phyloP scores from a whole-genome alignment of 495 filamentous ascomycete genomes.

The Durotheca rogersii region DNA sequence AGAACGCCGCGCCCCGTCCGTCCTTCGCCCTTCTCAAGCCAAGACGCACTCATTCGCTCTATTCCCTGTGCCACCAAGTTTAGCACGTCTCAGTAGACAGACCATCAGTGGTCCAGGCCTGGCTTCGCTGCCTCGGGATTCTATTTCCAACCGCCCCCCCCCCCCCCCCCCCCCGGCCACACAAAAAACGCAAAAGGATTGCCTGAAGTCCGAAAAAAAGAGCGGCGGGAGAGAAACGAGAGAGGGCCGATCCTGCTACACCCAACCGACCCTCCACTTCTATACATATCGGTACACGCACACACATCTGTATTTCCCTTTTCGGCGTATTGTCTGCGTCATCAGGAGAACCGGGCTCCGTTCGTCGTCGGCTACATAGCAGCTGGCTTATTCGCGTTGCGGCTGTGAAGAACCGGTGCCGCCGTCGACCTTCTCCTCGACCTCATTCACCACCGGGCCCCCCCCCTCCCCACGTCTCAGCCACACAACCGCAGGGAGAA shows the following conservation, averaged over 20 bases:
- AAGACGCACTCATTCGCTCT: slow-evolving; percentile 13
- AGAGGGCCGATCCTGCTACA: slow-evolving; percentile 14
- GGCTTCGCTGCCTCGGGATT: slow-evolving; percentile 3
- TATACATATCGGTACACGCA: too few relatives aligned
- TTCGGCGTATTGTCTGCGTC: slow-evolving; percentile 14
- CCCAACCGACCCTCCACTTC: slow-evolving; percentile 8
- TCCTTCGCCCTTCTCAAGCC: not conserved
- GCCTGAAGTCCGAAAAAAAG: slow-evolving; percentile 17
- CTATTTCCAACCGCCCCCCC: not conserved
- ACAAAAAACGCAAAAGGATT: slow-evolving; percentile 22
- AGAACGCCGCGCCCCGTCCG: not conserved
- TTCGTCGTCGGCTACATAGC: not conserved
- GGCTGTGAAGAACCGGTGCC: slow-evolving; percentile 1
- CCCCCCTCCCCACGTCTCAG: slow-evolving; percentile 18
- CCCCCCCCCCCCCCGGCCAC: slow-evolving; percentile 14
- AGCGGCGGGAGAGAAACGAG: slow-evolving; percentile 15
- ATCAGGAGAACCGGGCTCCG: slow-evolving; percentile 26
- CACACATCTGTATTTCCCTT: slow-evolving; percentile 13
- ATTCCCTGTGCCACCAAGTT: slow-evolving; percentile 31
- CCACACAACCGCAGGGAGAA: slow-evolving; percentile 26
- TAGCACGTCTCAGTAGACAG: slow-evolving; percentile 27
- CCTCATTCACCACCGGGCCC: slow-evolving; percentile 7
- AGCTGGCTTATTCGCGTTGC: slow-evolving; percentile 4
- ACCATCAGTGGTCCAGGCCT: slow-evolving; percentile 32
- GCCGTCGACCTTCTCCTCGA: slow-evolving; percentile 4